Evolutionary conservation across 495 filamentous ascomycete species (phyloP), one percentile per base, ranked within the genome.

Genomic region (Cairneyella variabilis): DNA sequence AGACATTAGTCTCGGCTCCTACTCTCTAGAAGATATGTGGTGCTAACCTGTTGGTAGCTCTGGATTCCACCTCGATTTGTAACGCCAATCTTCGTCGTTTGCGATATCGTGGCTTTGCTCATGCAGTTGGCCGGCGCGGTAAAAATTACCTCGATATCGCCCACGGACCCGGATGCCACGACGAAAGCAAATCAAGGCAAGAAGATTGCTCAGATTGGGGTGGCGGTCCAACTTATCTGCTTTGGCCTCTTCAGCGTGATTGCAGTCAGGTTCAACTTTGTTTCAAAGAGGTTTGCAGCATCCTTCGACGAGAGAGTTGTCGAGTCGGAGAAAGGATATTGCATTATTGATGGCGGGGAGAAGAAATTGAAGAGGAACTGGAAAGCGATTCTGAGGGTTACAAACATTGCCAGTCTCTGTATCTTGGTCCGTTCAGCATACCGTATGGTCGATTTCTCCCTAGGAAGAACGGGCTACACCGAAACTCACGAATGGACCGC

Each of bases 31-130:
- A n/a, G n/a, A n/a, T n/a, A n/a, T n/a, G n/a, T n/a, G n/a, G 53
- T 60, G 25, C 62, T 69, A 18, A 75, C 74, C 2, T 63, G 66
- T 0, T 59, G 51, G 43, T 56, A 74, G 1, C 68, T 75, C 40
- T 79, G 75, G 74, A 67, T 76, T 1, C 71, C 75, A 3, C 70
- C 76, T 0, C 74, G 75, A 12, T 72, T 56, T 39, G 36, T 72
- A 18, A 72, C 69, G 10, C 66, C 64, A 1, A 69, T 72, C n/a
- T 72, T 72, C 47, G 66, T 70, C 20, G 51, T 56, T 20, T 69
- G 64, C 43, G 69, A 70, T 39, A 22, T 70, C 37, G 53, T 72
- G 38, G 58, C 69, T 4, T 61, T 72, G 8, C 17, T 65, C 10
- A 51, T 72, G 26, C 69, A 72, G 52, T 59, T 69, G 9, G 32